phyloP scores from a whole-genome alignment of 371 early-diverging fungal species.

The Lichtheimia corymbifera region DNA sequence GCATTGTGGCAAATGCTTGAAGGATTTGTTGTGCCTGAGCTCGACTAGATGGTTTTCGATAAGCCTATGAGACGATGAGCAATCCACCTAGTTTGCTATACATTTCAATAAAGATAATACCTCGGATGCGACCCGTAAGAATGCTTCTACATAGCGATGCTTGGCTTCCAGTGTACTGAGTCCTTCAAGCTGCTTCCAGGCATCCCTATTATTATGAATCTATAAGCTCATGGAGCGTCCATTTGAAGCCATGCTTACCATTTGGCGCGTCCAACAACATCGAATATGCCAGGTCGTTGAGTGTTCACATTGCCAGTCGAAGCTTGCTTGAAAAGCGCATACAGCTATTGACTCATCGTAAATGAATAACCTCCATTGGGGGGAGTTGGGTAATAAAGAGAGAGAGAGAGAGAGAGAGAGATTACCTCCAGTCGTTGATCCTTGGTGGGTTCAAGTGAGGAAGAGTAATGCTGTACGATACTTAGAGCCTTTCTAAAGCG shows the following conservation, averaged over 20 bases:
- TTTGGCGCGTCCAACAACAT: conserved; percentile 51
- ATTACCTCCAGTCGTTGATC: conserved; percentile 47
- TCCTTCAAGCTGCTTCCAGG: conserved; percentile 32
- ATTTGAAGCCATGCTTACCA: conserved; percentile 23
- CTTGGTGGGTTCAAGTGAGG: conserved; percentile 48
- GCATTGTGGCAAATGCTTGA: conserved; percentile 40
- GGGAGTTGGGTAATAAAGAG: too few relatives aligned
- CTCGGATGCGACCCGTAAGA: conserved; percentile 25
- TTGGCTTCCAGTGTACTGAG: conserved; percentile 23
- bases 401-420: not conserved
- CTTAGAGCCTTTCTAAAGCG: conserved; percentile 40
- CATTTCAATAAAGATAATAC: not conserved
- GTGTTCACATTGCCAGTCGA: conserved; percentile 37
- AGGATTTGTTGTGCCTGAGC: conserved; percentile 47
- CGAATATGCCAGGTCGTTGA: conserved; percentile 49
- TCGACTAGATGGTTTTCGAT: conserved; percentile 38
- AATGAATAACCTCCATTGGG: too few relatives aligned
- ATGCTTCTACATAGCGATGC: conserved; percentile 31
- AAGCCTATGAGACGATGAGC: conserved; percentile 21
- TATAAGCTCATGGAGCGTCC: not conserved
- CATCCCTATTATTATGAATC: conserved; percentile 11
- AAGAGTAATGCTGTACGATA: conserved; percentile 46
- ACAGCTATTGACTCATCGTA: conserved; percentile 23
- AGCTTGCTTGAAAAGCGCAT: conserved; percentile 49
- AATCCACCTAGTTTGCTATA: too few relatives aligned